Conservation (phyloP, 2,329 filamentous ascomycete species). For the Clarireedia homoeocarpa region DNA sequence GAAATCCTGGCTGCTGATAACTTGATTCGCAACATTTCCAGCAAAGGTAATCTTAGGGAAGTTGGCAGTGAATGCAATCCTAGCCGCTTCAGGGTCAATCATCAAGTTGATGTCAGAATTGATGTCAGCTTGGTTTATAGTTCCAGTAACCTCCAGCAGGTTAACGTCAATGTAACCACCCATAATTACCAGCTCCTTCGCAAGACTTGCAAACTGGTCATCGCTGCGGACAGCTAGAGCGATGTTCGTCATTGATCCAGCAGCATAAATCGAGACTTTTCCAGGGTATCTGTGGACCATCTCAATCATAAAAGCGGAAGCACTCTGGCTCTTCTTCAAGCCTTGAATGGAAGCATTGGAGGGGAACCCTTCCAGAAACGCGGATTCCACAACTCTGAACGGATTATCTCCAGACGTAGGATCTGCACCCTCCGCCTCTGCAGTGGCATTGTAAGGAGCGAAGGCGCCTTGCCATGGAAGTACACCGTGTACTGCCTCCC, state of each 20-base stretch:
- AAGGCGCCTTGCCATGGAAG: constrained; percentile 41
- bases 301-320: constrained; percentile 40
- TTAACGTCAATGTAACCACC: constrained; percentile 41
- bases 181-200: constrained; percentile 42
- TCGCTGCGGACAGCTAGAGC: constrained; percentile 40
- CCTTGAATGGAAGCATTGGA: constrained; percentile 33
- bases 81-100: constrained; percentile 42
- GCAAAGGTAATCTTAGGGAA: constrained; percentile 40
- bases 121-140: constrained; percentile 23
- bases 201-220: constrained; percentile 36
- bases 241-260: constrained; percentile 41
- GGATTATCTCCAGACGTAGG: constrained; percentile 38
- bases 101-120: constrained; percentile 40
- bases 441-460: constrained; percentile 34
- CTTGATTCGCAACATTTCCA: constrained; percentile 40
- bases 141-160: constrained; percentile 28
- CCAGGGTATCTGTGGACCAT: constrained; percentile 42
- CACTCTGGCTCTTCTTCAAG: constrained; percentile 25
- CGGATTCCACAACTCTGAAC: constrained; percentile 32
- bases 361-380: constrained; percentile 40
- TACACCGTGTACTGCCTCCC: constrained; percentile 37
- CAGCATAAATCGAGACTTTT: constrained; percentile 39
- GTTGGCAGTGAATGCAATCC: constrained; percentile 40
- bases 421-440: constrained; percentile 36
- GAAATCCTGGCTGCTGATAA: constrained; percentile 34